Base-by-base conservation (phyloP, 139 green algal genomes). In the Chlamydomonas incerta region DNA sequence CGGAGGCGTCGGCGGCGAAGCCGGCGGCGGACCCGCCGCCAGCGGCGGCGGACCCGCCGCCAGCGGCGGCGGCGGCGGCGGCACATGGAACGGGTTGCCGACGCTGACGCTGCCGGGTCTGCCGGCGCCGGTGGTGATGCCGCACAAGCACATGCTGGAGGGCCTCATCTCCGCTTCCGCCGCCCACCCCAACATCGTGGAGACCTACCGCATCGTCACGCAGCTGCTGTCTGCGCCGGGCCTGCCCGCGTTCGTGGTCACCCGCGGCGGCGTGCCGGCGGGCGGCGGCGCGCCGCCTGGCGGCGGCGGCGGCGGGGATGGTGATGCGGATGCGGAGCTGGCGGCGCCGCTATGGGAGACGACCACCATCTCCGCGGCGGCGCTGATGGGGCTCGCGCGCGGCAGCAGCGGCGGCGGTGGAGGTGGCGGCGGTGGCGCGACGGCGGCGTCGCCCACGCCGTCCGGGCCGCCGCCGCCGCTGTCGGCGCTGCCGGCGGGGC, bases 101-200 rank as follows among this genome's bases (percentile, higher is more conserved):
- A 23, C 75, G 23, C 66, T 85, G 31, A 74, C 21, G 0, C 37
- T 85, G 47, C 79, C 79, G 50, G 79, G 79, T 9, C 52, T 75
- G 65, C 8, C 65, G 24, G n/a, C 14, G n/a, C 79, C 79, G 24
- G 79, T 85, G 31, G 47, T 75, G 28, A 75, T 85, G 65, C 79
- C 79, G 47, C 79, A 76, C 50, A 85, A 85, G 47, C 65, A 75
- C 47, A 85, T 87, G 82, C 35, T 87, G 82, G 82, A 87, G 72
- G 82, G 82, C 1, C 60, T 87, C 14, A 79, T 87, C 21, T 71
- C 55, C 31, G 72, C 73, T 2, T 60, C 29, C 41, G 72, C 82
- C 41, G 62, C 66, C n/a, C 82, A 87, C 41, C 62, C 82, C 58
- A 82, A 87, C 82, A 87, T 87, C n/a, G 71, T 82, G 15, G 71